Evolutionary conservation across 768 basidiomycete species (phyloP), one percentile per base, ranked within the genome.

Genomic region (Lanmaoa rubissima): DNA sequence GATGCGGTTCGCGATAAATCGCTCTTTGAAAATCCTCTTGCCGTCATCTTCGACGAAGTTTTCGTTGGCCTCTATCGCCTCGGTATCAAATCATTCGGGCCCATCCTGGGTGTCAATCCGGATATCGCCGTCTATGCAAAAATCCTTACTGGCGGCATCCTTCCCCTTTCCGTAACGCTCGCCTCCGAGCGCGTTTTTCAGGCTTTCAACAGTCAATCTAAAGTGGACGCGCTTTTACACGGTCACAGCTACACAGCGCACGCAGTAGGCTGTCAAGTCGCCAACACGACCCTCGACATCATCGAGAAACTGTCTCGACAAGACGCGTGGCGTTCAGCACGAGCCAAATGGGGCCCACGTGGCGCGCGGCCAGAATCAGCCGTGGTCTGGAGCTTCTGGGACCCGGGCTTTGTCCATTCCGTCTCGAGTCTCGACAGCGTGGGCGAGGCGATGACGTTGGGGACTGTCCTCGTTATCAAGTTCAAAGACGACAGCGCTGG

Each of bases 181-280:
- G 88, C 96, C 3, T 84, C 85, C 3, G 80, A 89, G 58, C 79
- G 81, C 4, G 85, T 98, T 36, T 98, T 94, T 76, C 70, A 81
- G 21, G 85, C 90, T 1, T 98, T 98, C 74, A 73, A 81, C 38
- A 82, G 90, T 35, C 78, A 82, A 35, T 79, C 78, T 36, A 98
- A 98, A 70, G 80, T 79, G n/a, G 83, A 90, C 58, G 94, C 96
- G 16, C 75, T 98, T 14, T 76, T 98, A 2, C 96, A 98, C 59
- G 96, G 96, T 0, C 96, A 98, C 70, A 93, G 90, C 54, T 98
- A 98, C 70, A 97, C 93, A 0, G 96, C 96, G 3, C 92, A 97
- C 69, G 84, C 96, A 0, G 79, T 97, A 39, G 96, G 94, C 1
- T 98, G 96, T 71, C 87, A 90, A 60, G 91, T 97, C 13, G 96